Base-by-base conservation (phyloP, 805 yeast genomes). In the Blastobotrys attinorum region DNA sequence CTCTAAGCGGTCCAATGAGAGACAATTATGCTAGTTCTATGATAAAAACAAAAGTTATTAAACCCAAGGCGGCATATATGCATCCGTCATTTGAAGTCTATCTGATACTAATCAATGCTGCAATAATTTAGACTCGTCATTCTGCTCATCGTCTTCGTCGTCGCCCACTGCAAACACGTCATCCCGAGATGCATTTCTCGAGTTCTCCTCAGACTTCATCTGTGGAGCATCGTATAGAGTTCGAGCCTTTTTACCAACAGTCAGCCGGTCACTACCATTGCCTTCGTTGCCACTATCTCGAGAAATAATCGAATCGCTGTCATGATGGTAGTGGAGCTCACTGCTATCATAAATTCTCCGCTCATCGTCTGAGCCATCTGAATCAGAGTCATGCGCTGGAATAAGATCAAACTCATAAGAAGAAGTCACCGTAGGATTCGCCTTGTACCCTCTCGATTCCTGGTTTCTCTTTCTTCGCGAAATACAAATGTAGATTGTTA, bases 401-500 rank as follows among this genome's bases (percentile, higher is more conserved):
- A 55, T 37, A 15, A 55, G 42, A 37, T 55, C 58, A 41, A 55
- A 55, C 41, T 55, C 58, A 21, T 45, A 51, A 2, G 46, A 27
- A 13, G 52, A 46, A 43, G 27, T 37, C 16, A 23, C 31, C 3
- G 48, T 22, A 2, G 49, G 46, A 6, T 40, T 20, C 15, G 43
- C 34, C 37, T 44, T 45, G 47, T 44, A 46, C 22, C 21, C 35
- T n/a, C n/a, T n/a, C n/a, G n/a, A n/a, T 29, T 41, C n/a, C 23
- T 43, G 25, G 22, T 33, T 32, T 13, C 39, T 43, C 38, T 57
- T 46, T 45, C 61, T 68, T 70, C 62, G 71, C 48, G 55, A 65
- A 47, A 60, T 65, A 58, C 54, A 75, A 58, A 59, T 66, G 58
- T 54, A 73, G n/a, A 63, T 47, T 5, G 55, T 59, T 11, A 61